These are phyloP conservation scores for Auricularia heimuer DNA, from an alignment of 768 basidiomycete genomes.

Conservation along the genomic window DNA sequence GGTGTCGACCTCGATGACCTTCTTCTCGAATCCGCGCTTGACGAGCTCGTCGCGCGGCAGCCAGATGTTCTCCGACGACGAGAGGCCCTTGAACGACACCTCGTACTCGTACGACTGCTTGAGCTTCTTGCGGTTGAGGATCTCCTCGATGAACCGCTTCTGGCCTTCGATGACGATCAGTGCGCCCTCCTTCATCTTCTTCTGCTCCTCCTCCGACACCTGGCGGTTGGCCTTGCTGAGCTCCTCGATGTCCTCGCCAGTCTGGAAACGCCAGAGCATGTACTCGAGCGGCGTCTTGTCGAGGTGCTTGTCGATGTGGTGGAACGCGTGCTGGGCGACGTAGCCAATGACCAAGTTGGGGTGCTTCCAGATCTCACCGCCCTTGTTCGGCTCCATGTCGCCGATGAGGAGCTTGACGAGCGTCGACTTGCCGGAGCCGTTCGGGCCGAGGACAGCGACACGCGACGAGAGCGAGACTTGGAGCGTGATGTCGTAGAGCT, in stretches of 20 bases:
- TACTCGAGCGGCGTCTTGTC: constrained; percentile 99
- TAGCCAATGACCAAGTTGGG: constrained; percentile 99
- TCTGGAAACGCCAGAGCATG: constrained; percentile 99
- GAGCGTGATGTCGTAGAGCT: constrained; percentile 88
- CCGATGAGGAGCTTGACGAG: constrained; percentile 95
- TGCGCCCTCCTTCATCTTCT: constrained; percentile 96
- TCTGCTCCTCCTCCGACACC: constrained; percentile 75
- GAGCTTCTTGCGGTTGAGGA: constrained; percentile 86
- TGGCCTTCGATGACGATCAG: constrained; percentile 82
- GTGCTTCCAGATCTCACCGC: constrained; percentile 98
- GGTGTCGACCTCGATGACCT: constrained; percentile 94
- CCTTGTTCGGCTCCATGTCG: constrained; percentile 92
- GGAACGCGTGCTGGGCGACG: constrained; percentile 99
- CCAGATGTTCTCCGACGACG: constrained; percentile 98
- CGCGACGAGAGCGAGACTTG: constrained; percentile 97
- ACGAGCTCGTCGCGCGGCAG: constrained; percentile 90
- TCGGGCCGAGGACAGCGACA: constrained; percentile 96
- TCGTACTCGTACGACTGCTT: constrained; percentile 99
- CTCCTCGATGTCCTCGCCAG: constrained; percentile 97
- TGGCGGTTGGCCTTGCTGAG: constrained; percentile 83
- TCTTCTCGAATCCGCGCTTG: constrained; percentile 99
- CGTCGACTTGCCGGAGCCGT: constrained; percentile 97
- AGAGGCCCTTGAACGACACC: constrained; percentile 88
- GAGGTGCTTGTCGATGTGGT: constrained; percentile 96
- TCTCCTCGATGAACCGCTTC: constrained; percentile 93